Evolutionary conservation across 805 yeast genomes (phyloP).

Genomic region (Nakazawaea populi): DNA sequence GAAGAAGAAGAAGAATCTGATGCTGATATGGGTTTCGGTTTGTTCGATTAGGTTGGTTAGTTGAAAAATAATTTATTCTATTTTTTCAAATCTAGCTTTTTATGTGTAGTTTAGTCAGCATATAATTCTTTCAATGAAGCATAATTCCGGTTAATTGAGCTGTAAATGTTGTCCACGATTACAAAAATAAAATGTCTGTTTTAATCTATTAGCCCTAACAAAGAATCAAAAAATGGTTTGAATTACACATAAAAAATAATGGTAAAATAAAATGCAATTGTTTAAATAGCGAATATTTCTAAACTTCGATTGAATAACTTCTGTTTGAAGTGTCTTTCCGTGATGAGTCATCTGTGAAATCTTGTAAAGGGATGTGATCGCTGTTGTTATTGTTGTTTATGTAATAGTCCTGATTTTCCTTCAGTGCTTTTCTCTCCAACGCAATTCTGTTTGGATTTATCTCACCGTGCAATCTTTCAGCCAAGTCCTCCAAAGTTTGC

Average conservation of each 20-base stretch:
- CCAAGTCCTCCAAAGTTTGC: slow-evolving; percentile 70
- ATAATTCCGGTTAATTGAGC: too few species aligned
- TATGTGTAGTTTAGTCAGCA: neutral
- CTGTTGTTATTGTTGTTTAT: neutral
- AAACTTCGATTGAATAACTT: slow-evolving; percentile 3
- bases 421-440: slow-evolving; percentile 1
- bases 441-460: slow-evolving; percentile 25
- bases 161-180: too few species aligned
- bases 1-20: slow-evolving; percentile 58
- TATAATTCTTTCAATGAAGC: neutral
- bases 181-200: neutral
- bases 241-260: neutral
- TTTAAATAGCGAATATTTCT: neutral
- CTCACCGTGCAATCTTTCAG: slow-evolving; percentile 71
- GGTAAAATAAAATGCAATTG: neutral
- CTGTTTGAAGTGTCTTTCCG: neutral
- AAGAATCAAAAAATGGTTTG: neutral
- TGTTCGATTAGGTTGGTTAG: slow-evolving; percentile 71
- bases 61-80: slow-evolving; percentile 1
- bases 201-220: neutral
- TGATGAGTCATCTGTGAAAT: slow-evolving; percentile 2
- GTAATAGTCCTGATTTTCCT: neutral
- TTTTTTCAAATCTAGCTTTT: neutral
- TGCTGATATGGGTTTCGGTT: slow-evolving; percentile 97
- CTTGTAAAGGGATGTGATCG: neutral